Conservation (phyloP, 2,329 filamentous ascomycete genomes). For the Hymenoscyphus repandus region DNA sequence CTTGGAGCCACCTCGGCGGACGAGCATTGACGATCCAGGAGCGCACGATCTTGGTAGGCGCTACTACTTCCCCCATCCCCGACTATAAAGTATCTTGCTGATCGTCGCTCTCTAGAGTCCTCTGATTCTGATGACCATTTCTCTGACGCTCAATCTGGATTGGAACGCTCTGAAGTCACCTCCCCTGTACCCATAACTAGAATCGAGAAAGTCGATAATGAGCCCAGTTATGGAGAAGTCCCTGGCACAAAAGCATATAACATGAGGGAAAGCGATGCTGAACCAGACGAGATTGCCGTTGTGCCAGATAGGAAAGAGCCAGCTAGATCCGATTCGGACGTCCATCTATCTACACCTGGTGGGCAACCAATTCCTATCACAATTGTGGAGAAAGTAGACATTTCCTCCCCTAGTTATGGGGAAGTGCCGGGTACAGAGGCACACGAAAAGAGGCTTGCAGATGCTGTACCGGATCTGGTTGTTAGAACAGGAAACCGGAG, state of each 20-base stretch:
- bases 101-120: conserved; percentile 35
- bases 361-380: conserved; percentile 48
- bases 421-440: conserved; percentile 57
- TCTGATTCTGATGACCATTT: conserved; percentile 68
- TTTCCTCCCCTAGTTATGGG: conserved; percentile 48
- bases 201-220: conserved; percentile 53
- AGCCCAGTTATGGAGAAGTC: conserved; percentile 55
- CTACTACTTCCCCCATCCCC: conserved; percentile 3
- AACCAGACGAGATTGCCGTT: conserved; percentile 53
- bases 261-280: conserved; percentile 50
- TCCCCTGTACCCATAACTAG: conserved; percentile 50
- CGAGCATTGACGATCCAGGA: conserved; percentile 48
- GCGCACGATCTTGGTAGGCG: conserved; percentile 53
- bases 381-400: conserved; percentile 51
- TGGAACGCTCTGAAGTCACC: conserved; percentile 38
- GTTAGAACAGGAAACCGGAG: conserved; percentile 32
- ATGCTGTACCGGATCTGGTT: conserved; percentile 58
- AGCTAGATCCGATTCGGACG: neutral
- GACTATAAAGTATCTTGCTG: conserved; percentile 4
- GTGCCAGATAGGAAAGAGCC: conserved; percentile 15
- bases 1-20: conserved; percentile 37
- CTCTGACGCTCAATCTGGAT: conserved; percentile 57
- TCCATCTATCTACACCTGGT: conserved; percentile 21
- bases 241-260: conserved; percentile 55
- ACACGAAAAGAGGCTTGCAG: conserved; percentile 48